Conservation (phyloP, 306 rosid species). For the Prosopis cineraria region DNA sequence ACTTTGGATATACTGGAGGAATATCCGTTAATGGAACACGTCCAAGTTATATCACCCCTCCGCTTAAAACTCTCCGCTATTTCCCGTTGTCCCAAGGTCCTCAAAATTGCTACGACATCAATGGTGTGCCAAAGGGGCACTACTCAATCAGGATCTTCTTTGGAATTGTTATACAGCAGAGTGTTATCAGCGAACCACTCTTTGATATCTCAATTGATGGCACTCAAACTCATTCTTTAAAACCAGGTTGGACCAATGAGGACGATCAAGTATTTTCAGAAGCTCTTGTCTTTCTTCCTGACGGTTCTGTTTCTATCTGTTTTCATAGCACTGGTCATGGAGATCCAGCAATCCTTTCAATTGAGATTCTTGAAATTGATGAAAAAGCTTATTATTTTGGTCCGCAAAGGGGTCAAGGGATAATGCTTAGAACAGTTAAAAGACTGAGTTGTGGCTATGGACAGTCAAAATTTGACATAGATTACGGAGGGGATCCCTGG, state of each 20-base stretch:
- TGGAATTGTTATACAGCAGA: constrained; percentile 58
- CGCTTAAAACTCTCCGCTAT: constrained; percentile 72
- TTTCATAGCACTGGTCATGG: constrained; percentile 99
- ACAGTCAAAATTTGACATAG: constrained; percentile 71
- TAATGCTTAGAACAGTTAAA: constrained; percentile 72
- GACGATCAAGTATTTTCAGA: constrained; percentile 84
- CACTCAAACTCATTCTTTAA: constrained; percentile 72
- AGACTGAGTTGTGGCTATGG: constrained; percentile 85
- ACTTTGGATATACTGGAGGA: constrained; percentile 93
- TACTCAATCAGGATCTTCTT: constrained; percentile 83
- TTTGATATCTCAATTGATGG: constrained; percentile 92
- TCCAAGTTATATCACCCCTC: constrained; percentile 77
- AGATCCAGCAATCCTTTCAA: constrained; percentile 93
- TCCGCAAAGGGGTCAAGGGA: constrained; percentile 55
- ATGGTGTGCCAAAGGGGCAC: constrained; percentile 79
- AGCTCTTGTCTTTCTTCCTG: constrained; percentile 63
- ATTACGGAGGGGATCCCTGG: constrained; percentile 60
- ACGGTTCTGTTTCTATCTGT: constrained; percentile 79
- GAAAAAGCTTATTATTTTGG: constrained; percentile 66
- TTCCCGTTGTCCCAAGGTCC: constrained; percentile 85
- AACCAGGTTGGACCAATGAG: constrained; percentile 79
- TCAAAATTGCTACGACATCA: constrained; percentile 80
- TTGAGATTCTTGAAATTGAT: constrained; percentile 91
- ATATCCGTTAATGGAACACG: constrained; percentile 67
- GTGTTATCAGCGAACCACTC: constrained; percentile 66